Evolutionary conservation across 192 early-diverging fungal species (phyloP).

Genomic region (Diversispora epigaea): DNA sequence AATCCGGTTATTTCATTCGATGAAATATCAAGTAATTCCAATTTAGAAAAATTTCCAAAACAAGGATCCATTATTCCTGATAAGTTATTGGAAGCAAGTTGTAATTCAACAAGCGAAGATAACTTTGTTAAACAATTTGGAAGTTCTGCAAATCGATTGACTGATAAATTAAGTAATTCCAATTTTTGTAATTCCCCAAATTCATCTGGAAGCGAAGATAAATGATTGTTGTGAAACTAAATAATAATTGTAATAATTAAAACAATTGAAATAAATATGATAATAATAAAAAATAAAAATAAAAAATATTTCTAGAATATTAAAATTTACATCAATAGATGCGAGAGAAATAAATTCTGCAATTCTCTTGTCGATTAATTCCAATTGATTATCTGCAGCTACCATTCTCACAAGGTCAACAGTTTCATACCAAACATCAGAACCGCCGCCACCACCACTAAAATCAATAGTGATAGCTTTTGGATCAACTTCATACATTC

Average conservation of each 20-base stretch:
- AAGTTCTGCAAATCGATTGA: conserved; percentile 45
- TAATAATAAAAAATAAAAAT: not conserved
- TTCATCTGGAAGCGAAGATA: conserved; percentile 43
- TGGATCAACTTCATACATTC: conserved; percentile 59
- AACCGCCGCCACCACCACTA: conserved; percentile 20
- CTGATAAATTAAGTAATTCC: conserved; percentile 42
- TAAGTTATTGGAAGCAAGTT: conserved; percentile 43
- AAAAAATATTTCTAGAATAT: not conserved
- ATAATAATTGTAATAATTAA: not conserved
- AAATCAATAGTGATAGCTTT: conserved; percentile 51
- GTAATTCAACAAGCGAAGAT: conserved; percentile 37
- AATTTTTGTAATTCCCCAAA: conserved; percentile 41
- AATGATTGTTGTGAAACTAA: conserved; percentile 52
- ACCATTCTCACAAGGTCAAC: conserved; percentile 53
- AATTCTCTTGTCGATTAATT: conserved; percentile 47
- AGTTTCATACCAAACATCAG: conserved; percentile 51
- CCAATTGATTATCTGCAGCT: conserved; percentile 53
- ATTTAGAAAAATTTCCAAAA: conserved; percentile 37
- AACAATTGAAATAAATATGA: not conserved
- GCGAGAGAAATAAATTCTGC: conserved; percentile 51
- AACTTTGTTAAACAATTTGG: conserved; percentile 41
- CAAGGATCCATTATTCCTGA: conserved; percentile 36
- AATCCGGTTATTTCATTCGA: conserved; percentile 40
- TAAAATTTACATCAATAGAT: conserved; percentile 50
- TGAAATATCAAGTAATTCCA: conserved; percentile 46